These are phyloP conservation scores for Endocalyx cinctus DNA, from an alignment of 2,329 filamentous ascomycete genomes.

Conservation along the genomic window DNA sequence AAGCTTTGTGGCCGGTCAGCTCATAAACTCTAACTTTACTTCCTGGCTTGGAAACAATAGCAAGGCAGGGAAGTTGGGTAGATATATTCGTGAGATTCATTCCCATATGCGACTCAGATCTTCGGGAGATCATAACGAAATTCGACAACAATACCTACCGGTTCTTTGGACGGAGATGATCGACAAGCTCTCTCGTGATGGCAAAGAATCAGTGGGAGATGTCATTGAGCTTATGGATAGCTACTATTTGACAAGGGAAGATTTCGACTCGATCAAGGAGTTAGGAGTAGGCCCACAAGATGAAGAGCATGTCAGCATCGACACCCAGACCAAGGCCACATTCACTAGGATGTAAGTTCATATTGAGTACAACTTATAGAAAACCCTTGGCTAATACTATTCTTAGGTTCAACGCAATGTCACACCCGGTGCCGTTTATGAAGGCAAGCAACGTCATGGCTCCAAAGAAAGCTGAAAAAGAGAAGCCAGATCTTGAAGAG, in stretches of 20 bases:
- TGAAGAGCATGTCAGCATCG: slow-evolving; percentile 70
- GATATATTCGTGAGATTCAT: slow-evolving; percentile 89
- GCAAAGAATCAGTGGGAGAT: slow-evolving; percentile 74
- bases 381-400: too few relatives aligned
- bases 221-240: slow-evolving; percentile 96
- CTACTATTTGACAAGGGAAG: slow-evolving; percentile 91
- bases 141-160: slow-evolving; percentile 91
- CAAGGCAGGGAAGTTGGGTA: slow-evolving; percentile 71
- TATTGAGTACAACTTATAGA: too few relatives aligned
- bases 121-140: slow-evolving; percentile 87
- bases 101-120: slow-evolving; percentile 91
- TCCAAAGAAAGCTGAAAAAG: slow-evolving; percentile 66
- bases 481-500: slow-evolving; percentile 91
- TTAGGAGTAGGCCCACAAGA: slow-evolving; percentile 83
- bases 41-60: slow-evolving; percentile 95
- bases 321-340: slow-evolving; percentile 77
- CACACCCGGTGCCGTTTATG: slow-evolving; percentile 92
- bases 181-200: slow-evolving; percentile 68
- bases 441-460: slow-evolving; percentile 76
- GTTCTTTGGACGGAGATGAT: slow-evolving; percentile 79
- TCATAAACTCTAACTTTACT: slow-evolving; percentile 74
- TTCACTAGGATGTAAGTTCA: slow-evolving; percentile 79
- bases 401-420: slow-evolving; percentile 78
- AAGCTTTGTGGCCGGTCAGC: slow-evolving; percentile 77
- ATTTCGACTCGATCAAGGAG: slow-evolving; percentile 90